Evolutionary conservation across 2,329 filamentous ascomycete genomes (phyloP).

Genomic region (Cladophialophora bantiana): DNA sequence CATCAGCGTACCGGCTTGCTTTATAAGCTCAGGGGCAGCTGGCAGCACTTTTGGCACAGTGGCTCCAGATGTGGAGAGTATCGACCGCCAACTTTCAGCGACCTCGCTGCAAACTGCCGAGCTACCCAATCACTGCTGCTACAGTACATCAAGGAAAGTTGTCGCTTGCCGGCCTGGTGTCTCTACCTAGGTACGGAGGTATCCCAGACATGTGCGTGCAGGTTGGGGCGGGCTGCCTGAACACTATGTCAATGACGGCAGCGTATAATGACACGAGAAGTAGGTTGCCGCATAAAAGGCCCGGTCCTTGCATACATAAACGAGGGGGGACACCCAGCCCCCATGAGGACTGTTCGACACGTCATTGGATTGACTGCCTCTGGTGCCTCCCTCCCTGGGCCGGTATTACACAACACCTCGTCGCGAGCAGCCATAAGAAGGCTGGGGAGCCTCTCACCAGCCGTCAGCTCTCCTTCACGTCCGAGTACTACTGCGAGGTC

Average conservation of each 20-base stretch:
- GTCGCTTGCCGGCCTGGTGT: not conserved
- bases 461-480: not conserved
- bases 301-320: not conserved
- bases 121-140: not conserved
- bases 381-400: not conserved
- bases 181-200: not conserved
- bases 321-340: constrained; percentile 2
- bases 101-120: not conserved
- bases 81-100: not conserved
- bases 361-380: constrained; percentile 14
- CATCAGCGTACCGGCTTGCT: not conserved
- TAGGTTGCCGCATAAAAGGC: constrained; percentile 1
- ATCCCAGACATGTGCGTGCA: not conserved
- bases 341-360: constrained; percentile 16
- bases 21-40: not conserved
- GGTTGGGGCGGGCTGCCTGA: not conserved
- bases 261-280: not conserved
- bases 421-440: constrained; percentile 16
- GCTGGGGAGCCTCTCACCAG: constrained; percentile 9
- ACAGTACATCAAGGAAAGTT: not conserved
- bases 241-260: not conserved
- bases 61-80: not conserved
- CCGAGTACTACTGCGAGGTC: not conserved
- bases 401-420: not conserved
- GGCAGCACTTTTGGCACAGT: not conserved